Base-by-base conservation (phyloP, 208 protist genomes). In the Sergeia podlipaevii region DNA sequence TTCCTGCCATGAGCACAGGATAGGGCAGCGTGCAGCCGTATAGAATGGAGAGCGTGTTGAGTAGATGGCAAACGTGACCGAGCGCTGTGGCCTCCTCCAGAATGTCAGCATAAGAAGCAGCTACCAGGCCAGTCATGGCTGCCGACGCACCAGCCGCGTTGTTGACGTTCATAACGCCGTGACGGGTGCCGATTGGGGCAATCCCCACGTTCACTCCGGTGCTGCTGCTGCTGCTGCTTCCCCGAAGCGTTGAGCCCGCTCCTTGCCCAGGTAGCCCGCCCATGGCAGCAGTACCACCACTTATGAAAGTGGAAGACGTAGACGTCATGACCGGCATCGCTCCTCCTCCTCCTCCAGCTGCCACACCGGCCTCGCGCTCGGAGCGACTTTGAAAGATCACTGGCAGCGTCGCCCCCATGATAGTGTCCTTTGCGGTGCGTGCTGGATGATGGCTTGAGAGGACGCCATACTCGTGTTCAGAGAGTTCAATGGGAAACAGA, bases 1-100 rank as follows among this genome's bases (percentile, higher is more conserved):
- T n/a, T n/a, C 70, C 73, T 13, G 66, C 79, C 17, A 87, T 27
- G 27, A 92, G 26, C 13, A 87, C 53, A 1, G 80, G 77, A 34
- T 79, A 69, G 11, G 85, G 85, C 17, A 92, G 51, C 11, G 65
- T 10, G 54, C 66, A 85, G 51, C 65, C 75, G 62, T 85, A 81
- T 34, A 87, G 37, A 15, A 69, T 45, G 42, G 84, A 55, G 15
- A 80, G 65, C 6, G 70, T 62, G n/a, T 57, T 36, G n/a, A 91
- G 38, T 27, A 82, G 28, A 53, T 85, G 77, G 8, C 70, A 71
- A 1, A 73, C 77, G 34, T 69, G 50, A 11, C 70, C 80, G n/a
- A 89, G 50, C n/a, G 69, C 79, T 13, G 74, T 41, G 6, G 74
- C 63, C 53, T 86, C 74, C 23, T 85, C 72, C 26, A 68, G 63